A percentile compares a stretch with the other conserved stretches of the same genome.
Conservation (phyloP, 352 stramenopile species). For the Saprolegnia parasitica region DNA sequence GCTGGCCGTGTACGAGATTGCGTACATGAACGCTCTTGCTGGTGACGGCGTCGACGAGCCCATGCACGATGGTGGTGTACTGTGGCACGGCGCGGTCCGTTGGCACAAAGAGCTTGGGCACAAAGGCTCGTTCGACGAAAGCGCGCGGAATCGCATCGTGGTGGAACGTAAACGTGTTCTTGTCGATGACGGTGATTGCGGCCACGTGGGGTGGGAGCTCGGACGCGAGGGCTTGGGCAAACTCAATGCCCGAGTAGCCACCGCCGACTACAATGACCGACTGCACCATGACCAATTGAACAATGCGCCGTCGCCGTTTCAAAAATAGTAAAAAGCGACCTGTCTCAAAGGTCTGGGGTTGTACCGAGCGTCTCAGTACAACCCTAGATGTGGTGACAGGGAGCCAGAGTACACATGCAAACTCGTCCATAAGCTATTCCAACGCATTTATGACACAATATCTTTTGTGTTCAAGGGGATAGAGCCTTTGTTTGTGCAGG, state of each 20-base stretch:
- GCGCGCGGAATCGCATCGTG: slow-evolving; percentile 34
- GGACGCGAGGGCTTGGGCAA: slow-evolving; percentile 34
- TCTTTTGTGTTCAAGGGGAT: no score
- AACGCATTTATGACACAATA: slow-evolving; percentile 3
- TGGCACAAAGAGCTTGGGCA: slow-evolving; percentile 38
- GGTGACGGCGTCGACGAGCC: slow-evolving; percentile 36
- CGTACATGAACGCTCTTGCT: slow-evolving; percentile 35
- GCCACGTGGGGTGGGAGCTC: slow-evolving; percentile 32
- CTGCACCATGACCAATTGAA: background rate
- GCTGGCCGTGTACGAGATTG: slow-evolving; percentile 36
- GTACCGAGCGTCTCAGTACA: background rate
- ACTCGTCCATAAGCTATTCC: background rate
- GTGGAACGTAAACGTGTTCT: slow-evolving; percentile 38
- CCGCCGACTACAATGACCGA: slow-evolving; percentile 38
- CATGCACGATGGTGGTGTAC: slow-evolving; percentile 21
- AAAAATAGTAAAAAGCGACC: no score
- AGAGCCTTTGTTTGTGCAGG: no score
- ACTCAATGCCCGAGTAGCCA: slow-evolving; percentile 34
- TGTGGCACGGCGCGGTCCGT: slow-evolving; percentile 35
- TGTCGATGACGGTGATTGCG: slow-evolving; percentile 40
- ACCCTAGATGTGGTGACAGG: background rate
- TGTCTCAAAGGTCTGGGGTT: no score
- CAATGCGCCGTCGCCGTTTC: background rate
- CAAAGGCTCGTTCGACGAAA: slow-evolving; percentile 36
- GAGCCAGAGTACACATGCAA: no score